phyloP scores from a whole-genome alignment of 2,329 filamentous ascomycete genomes.

The Penicillium sp. region DNA sequence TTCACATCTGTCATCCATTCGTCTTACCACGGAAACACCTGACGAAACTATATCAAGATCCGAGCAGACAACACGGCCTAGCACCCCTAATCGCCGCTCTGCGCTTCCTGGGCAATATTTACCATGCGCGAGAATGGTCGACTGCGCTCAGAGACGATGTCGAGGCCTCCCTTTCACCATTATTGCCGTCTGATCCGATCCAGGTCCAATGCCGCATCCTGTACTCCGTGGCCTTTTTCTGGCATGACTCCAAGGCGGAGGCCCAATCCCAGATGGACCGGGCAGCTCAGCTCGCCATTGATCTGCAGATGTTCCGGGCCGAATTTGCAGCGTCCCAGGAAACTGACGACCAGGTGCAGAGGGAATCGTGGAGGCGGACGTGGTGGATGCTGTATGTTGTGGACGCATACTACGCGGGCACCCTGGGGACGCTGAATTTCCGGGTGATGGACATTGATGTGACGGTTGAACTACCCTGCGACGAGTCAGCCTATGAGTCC shows the following conservation, averaged over 20 bases:
- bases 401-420: conserved; percentile 75
- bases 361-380: conserved; percentile 49
- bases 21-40: conserved; percentile 25
- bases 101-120: conserved; percentile 32
- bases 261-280: conserved; percentile 18
- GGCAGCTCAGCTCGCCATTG: conserved; percentile 23
- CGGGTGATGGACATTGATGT: conserved; percentile 20
- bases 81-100: conserved; percentile 27
- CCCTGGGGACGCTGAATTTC: conserved; percentile 28
- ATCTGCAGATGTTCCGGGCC: conserved; percentile 21
- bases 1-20: conserved; percentile 32
- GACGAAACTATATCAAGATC: conserved; percentile 13
- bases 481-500: conserved; percentile 32
- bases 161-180: conserved; percentile 13
- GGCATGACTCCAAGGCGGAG: conserved; percentile 22
- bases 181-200: conserved; percentile 16
- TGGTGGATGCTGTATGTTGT: conserved; percentile 57
- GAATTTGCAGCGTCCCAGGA: conserved; percentile 52
- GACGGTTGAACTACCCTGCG: conserved; percentile 33
- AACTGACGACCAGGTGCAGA: conserved; percentile 40
- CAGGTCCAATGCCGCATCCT: conserved; percentile 28
- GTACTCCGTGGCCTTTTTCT: conserved; percentile 29
- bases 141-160: conserved; percentile 13
- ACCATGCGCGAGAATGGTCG: conserved; percentile 19
- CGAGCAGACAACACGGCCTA: conserved; percentile 10